Percentiles rank a stretch among this genome's conserved stretches.
Conservation (phyloP, 2,329 filamentous ascomycete species). For the Ophiostoma tasmaniense region DNA sequence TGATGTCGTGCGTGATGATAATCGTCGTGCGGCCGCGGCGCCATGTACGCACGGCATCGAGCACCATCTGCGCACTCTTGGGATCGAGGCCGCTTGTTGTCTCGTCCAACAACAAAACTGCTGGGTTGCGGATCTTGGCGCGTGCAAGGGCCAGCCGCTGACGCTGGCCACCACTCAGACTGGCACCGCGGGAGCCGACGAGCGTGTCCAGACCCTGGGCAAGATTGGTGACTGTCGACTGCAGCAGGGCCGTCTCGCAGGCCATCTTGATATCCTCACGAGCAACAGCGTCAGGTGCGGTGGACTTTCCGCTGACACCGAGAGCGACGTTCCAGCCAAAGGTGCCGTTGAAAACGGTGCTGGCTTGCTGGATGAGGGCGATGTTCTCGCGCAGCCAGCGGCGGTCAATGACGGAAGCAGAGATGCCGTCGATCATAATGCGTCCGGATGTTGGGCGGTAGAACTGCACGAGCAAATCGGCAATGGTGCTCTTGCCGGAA, state of each 20-base stretch:
- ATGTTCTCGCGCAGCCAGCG: slow-evolving; percentile 71
- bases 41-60: slow-evolving; percentile 71
- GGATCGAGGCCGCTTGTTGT: slow-evolving; percentile 78
- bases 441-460: slow-evolving; percentile 59
- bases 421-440: slow-evolving; percentile 59
- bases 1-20: slow-evolving; percentile 83
- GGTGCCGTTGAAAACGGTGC: slow-evolving; percentile 71
- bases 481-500: slow-evolving; percentile 84
- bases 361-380: slow-evolving; percentile 74
- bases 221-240: slow-evolving; percentile 56
- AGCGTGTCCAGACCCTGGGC: slow-evolving; percentile 63
- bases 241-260: slow-evolving; percentile 59
- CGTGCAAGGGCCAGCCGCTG: slow-evolving; percentile 76
- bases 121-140: slow-evolving; percentile 65
- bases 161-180: slow-evolving; percentile 75
- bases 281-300: neutral
- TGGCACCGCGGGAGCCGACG: slow-evolving; percentile 57
- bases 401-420: slow-evolving; percentile 53
- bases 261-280: slow-evolving; percentile 46
- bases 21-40: slow-evolving; percentile 76
- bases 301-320: neutral
- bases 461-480: slow-evolving; percentile 69
- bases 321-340: slow-evolving; percentile 71
- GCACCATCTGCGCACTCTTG: slow-evolving; percentile 56
- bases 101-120: slow-evolving; percentile 80